Percentiles rank a stretch among this genome's conserved stretches.
Evolutionary conservation across 2,329 filamentous ascomycete genomes (phyloP).

Genomic region (Penicillium hesseltinei): DNA sequence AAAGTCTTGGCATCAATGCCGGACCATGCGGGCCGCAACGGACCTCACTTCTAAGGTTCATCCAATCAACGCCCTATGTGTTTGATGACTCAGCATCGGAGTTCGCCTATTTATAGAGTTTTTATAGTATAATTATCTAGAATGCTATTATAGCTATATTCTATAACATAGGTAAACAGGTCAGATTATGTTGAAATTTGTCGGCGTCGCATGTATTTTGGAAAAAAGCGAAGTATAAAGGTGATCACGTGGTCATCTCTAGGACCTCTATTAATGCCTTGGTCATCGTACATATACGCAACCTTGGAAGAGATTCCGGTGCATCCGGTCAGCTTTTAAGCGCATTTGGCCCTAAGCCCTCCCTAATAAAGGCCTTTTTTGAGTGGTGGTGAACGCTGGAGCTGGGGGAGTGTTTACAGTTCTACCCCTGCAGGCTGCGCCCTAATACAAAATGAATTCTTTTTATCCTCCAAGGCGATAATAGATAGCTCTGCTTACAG

Average conservation of each 20-base stretch:
- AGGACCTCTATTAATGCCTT: background rate
- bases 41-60: background rate
- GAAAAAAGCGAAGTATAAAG: background rate
- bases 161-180: too few relatives aligned
- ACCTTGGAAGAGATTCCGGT: background rate
- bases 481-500: too few relatives aligned
- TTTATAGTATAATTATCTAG: background rate
- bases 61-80: background rate
- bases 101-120: background rate
- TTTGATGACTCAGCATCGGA: background rate
- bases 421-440: background rate
- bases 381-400: too few relatives aligned
- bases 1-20: background rate
- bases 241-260: background rate
- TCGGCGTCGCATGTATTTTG: background rate
- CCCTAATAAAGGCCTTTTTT: background rate
- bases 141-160: background rate
- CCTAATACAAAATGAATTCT: background rate
- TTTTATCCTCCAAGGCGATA: background rate
- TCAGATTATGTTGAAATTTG: background rate
- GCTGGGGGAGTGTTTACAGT: background rate
- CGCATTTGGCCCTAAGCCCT: background rate
- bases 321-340: background rate
- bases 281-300: background rate
- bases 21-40: background rate